Base-by-base conservation (phyloP, 371 early-diverging fungal genomes). In the Syncephalastrum contaminatum region DNA sequence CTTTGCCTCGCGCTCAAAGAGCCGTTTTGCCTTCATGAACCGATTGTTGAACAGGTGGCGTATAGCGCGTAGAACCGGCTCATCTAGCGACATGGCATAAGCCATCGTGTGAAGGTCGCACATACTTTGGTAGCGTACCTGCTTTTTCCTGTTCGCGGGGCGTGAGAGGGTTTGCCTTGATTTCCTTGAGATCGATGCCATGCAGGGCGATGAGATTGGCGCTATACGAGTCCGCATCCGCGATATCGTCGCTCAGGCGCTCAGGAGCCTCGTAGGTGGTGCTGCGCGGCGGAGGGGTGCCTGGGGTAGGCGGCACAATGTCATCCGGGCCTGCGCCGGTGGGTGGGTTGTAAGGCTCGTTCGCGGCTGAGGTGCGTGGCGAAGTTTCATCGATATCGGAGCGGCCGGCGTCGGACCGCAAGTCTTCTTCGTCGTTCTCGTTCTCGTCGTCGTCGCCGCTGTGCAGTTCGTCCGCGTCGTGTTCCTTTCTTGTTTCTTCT, bases 41-140 rank as follows among this genome's bases (percentile, higher is more conserved):
- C 81, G 58, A 62, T 84, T 84, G 46, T 82, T 82, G 53, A 84
- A 84, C 40, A 84, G 69, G 53, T 81, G 78, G 30, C 71, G 67
- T 13, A 84, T 64, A 14, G 81, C 84, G 49, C 77, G 73, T 21
- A 81, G 62, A 42, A 82, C 75, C 25, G 70, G 78, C 22, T 72
- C 67, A 59, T 80, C 80, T 73, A 66, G 2, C 44, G 14, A 10
- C 8, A 7, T 0, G 2, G 10, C 10, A 12, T 30, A 1, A 30
- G 10, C 36, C 10, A 10, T 30, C 10, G 36, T 30, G 24, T 36
- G 13, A 39, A 19, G 16, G 41, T 7, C 14, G 5, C 14, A 27
- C 36, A 8, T 8, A 30, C 8, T 8, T 8, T 6, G 12, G 8
- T 3, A 36, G 50, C 53, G 58, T 62, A 77, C 84, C 84, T 53